These are phyloP conservation scores for Cladophialophora carrionii DNA, from an alignment of 2,329 filamentous ascomycete species.

Conservation along the genomic window DNA sequence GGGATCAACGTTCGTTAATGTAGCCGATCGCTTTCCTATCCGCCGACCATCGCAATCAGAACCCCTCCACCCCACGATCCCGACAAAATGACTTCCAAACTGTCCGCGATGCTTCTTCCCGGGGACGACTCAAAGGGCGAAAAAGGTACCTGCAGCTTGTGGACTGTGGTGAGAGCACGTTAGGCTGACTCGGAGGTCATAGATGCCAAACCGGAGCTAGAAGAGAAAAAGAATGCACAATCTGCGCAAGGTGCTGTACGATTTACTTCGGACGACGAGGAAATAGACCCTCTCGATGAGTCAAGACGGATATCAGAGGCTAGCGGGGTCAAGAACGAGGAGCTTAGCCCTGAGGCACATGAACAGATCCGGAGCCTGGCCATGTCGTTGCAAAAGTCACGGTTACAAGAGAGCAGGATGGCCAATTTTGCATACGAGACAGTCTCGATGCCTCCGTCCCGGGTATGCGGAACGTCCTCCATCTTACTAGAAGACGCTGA, in stretches of 20 bases:
- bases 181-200: slow-evolving; percentile 24
- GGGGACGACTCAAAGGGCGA: slow-evolving; percentile 33
- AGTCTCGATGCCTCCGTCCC: slow-evolving; percentile 72
- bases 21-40: slow-evolving; percentile 25
- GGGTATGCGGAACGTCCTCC: slow-evolving; percentile 43
- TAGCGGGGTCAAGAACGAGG: slow-evolving; percentile 37
- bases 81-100: slow-evolving; percentile 36
- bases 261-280: slow-evolving; percentile 71
- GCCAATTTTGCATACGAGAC: slow-evolving; percentile 89
- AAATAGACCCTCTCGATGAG: slow-evolving; percentile 60
- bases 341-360: slow-evolving; percentile 49
- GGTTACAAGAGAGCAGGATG: slow-evolving; percentile 80
- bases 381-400: slow-evolving; percentile 70
- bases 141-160: slow-evolving; percentile 28
- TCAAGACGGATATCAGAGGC: slow-evolving; percentile 24
- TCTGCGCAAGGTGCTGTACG: slow-evolving; percentile 59
- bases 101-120: slow-evolving; percentile 36
- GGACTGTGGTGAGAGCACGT: not conserved
- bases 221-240: slow-evolving; percentile 24
- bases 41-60: slow-evolving; percentile 5
- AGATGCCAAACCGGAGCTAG: slow-evolving; percentile 42
- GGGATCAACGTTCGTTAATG: slow-evolving; percentile 28
- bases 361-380: slow-evolving; percentile 74
- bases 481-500: slow-evolving; percentile 15
- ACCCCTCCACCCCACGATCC: slow-evolving; percentile 8